These are phyloP conservation scores for Paraurostyla sp. DNA, from an alignment of 73 alveolate genomes.

Conservation along the genomic window DNA sequence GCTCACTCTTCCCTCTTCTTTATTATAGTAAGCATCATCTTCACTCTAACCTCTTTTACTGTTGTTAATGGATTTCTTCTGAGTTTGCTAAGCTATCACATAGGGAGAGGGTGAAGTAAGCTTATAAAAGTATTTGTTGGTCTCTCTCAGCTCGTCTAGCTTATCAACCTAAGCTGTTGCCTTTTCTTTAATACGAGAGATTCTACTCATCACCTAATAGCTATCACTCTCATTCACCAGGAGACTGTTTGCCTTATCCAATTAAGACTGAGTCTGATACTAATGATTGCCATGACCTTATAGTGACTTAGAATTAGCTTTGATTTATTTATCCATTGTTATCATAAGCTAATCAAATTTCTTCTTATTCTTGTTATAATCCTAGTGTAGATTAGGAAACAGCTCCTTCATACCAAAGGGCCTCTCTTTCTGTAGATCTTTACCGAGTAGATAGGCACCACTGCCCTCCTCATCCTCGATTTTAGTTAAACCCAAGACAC, in stretches of 20 bases:
- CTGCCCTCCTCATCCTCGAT: conserved; percentile 61
- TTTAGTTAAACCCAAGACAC: conserved; percentile 42
- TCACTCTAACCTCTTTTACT: conserved; percentile 21
- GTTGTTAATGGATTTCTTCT: background rate
- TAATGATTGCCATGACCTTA: background rate
- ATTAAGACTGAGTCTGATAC: too few relatives aligned
- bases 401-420: conserved; percentile 33
- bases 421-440: conserved; percentile 30
- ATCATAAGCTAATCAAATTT: conserved; percentile 34
- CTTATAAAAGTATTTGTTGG: conserved; percentile 37
- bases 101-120: conserved; percentile 61
- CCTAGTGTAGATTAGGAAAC: conserved; percentile 52
- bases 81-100: conserved; percentile 17
- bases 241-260: too few relatives aligned
- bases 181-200: background rate
- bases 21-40: background rate
- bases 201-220: conserved; percentile 17
- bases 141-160: conserved; percentile 45
- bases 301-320: background rate
- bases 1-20: background rate
- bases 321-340: conserved; percentile 39
- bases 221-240: too few relatives aligned
- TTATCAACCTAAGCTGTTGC: background rate
- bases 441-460: conserved; percentile 29
- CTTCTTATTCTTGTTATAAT: conserved; percentile 26